Evolutionary conservation across 2,329 filamentous ascomycete genomes (phyloP).

Genomic region (Colletotrichum simmondsii): DNA sequence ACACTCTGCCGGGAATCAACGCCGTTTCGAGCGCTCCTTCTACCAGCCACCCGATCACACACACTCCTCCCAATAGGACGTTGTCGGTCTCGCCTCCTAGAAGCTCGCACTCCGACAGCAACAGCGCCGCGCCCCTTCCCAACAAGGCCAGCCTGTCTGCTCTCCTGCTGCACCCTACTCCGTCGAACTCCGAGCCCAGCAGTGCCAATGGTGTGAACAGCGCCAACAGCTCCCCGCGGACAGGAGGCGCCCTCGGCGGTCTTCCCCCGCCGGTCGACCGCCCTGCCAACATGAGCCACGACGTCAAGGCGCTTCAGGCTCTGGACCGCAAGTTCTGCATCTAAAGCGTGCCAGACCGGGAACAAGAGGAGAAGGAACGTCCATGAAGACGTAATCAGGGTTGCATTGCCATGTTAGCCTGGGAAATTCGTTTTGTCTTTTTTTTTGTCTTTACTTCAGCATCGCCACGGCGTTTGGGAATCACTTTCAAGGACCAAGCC

Average conservation of each 20-base stretch:
- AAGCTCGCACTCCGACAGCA: constrained; percentile 49
- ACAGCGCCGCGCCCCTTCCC: constrained; percentile 35
- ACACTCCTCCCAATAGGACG: constrained; percentile 56
- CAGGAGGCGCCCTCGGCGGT: constrained; percentile 58
- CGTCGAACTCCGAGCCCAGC: constrained; percentile 56
- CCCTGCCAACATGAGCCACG: constrained; percentile 67
- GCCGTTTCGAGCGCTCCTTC: constrained; percentile 42
- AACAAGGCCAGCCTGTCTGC: constrained; percentile 61
- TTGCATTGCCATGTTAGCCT: constrained; percentile 21
- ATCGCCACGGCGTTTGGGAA: constrained; percentile 31
- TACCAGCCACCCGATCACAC: constrained; percentile 44
- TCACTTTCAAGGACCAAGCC: neutral
- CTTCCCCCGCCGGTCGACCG: constrained; percentile 62
- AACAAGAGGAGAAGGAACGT: neutral
- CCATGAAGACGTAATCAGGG: neutral
- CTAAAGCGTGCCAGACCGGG: constrained; percentile 31
- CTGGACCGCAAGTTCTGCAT: constrained; percentile 69
- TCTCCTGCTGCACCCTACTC: constrained; percentile 62
- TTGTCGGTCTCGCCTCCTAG: constrained; percentile 62
- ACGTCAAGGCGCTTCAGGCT: constrained; percentile 73
- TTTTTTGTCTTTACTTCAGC: constrained; percentile 6
- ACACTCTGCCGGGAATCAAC: constrained; percentile 50
- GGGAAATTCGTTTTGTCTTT: neutral
- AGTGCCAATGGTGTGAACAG: constrained; percentile 56
- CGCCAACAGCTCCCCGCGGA: constrained; percentile 61